These are phyloP conservation scores for Miamiensis avidus DNA, from an alignment of 169 alveolate species.

Conservation along the genomic window DNA sequence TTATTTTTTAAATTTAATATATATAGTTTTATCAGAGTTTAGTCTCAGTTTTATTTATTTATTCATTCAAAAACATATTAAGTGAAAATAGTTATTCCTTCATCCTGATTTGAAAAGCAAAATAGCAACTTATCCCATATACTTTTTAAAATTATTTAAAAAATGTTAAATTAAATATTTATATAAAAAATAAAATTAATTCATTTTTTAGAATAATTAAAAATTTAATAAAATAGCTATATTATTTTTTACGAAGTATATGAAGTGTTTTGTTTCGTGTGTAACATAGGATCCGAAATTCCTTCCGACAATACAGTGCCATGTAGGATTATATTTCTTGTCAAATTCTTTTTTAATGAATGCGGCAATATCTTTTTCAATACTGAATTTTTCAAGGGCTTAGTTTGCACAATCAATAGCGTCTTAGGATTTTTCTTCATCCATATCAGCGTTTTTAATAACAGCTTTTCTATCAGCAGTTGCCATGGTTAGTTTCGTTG, in stretches of 20 bases:
- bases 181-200: too few species aligned
- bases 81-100: too few species aligned
- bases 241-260: slow-evolving; percentile 87
- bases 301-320: slow-evolving; percentile 99
- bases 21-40: too few species aligned
- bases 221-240: too few species aligned
- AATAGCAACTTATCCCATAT: slow-evolving; percentile 98
- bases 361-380: slow-evolving; percentile 82
- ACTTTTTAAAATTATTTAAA: slow-evolving; percentile 30
- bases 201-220: too few species aligned
- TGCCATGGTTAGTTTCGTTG: too few species aligned
- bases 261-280: slow-evolving; percentile 99
- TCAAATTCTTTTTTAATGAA: slow-evolving; percentile 99
- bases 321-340: slow-evolving; percentile 97
- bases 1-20: too few species aligned
- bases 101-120: slow-evolving; percentile 97
- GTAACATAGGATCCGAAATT: slow-evolving; percentile 99
- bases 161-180: too few species aligned
- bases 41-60: too few species aligned
- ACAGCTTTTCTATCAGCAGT: slow-evolving; percentile 89
- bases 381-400: slow-evolving; percentile 95
- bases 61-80: too few species aligned
- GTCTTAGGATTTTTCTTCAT: slow-evolving; percentile 98
- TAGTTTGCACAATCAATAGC: slow-evolving; percentile 98
- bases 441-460: slow-evolving; percentile 99